These are phyloP conservation scores for Brettanomyces custersianus DNA, from an alignment of 805 yeast genomes.

Conservation along the genomic window DNA sequence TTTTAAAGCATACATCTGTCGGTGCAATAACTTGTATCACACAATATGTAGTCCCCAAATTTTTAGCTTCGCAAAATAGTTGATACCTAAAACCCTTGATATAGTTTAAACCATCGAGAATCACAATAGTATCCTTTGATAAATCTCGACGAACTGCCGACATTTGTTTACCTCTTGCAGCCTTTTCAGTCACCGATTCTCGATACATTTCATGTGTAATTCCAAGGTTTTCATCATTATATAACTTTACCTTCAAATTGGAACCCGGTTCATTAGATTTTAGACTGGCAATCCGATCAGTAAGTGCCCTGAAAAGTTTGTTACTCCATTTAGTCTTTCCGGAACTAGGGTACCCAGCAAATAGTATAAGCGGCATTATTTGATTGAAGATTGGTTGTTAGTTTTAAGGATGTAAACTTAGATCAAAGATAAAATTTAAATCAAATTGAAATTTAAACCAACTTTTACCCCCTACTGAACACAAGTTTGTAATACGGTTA, in stretches of 20 bases:
- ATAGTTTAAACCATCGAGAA: constrained; percentile 78
- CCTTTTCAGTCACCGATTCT: constrained; percentile 70
- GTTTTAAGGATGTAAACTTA: no score
- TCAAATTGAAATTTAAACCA: no score
- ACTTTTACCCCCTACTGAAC: no score
- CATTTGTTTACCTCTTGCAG: constrained; percentile 75
- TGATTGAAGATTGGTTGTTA: no score
- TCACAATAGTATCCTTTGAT: constrained; percentile 59
- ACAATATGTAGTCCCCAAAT: constrained; percentile 71
- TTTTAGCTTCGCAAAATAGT: constrained; percentile 87
- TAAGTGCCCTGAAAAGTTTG: constrained; percentile 40
- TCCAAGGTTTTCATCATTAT: constrained; percentile 72
- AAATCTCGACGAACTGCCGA: constrained; percentile 83
- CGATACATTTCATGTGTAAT: constrained; percentile 58
- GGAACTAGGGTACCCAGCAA: constrained; percentile 79
- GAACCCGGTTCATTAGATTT: constrained; percentile 38
- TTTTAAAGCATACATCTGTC: constrained; percentile 45
- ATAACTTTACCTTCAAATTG: constrained; percentile 53
- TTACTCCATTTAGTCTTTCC: constrained; percentile 77
- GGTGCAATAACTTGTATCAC: constrained; percentile 75
- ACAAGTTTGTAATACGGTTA: neutral
- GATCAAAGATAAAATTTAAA: no score
- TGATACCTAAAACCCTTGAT: constrained; percentile 96
- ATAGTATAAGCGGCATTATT: constrained; percentile 72
- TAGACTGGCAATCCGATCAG: constrained; percentile 33